A percentile compares a stretch with the other conserved stretches of the same genome.
These are phyloP conservation scores for Cordyceps javanica DNA, from an alignment of 2,329 filamentous ascomycete genomes.

Conservation along the genomic window DNA sequence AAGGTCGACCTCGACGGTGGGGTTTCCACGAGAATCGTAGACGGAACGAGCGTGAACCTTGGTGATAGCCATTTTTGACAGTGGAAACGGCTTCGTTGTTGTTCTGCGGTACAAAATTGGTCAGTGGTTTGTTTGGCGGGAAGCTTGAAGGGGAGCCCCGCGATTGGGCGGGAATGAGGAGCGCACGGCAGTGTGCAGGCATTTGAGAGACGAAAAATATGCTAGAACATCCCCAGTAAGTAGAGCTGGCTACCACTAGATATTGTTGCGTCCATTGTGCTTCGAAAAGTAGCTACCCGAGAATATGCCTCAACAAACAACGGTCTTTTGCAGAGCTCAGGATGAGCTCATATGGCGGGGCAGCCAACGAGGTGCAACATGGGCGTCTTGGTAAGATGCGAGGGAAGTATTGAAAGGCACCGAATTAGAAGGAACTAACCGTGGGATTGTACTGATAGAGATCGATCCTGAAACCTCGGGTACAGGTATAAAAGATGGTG, in stretches of 20 bases:
- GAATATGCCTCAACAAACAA: slow-evolving; percentile 20
- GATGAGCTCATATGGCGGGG: not conserved
- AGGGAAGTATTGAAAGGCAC: not conserved
- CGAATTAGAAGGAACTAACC: not conserved
- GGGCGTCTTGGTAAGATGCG: slow-evolving; percentile 11
- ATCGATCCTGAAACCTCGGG: not conserved
- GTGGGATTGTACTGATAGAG: not conserved
- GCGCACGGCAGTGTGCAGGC: not conserved
- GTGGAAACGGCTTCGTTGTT: not conserved
- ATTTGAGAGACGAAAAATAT: not conserved
- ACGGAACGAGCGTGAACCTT: slow-evolving; percentile 91
- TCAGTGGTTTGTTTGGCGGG: not conserved
- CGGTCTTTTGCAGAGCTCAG: not conserved
- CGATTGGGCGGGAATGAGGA: not conserved
- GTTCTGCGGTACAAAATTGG: not conserved
- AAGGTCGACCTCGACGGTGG: slow-evolving; percentile 96
- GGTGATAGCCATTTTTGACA: slow-evolving; percentile 75
- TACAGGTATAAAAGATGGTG: not conserved
- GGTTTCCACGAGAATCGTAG: slow-evolving; percentile 98
- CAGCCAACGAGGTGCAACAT: not conserved
- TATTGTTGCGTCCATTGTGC: not conserved
- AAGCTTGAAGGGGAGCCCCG: not conserved
- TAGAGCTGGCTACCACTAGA: not conserved
- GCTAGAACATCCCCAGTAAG: not conserved
- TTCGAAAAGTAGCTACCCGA: not conserved